Percentiles rank a stretch among this genome's conserved stretches.
Conservation (phyloP, 768 basidiomycete genomes). For the Hygrocybe coccinea region DNA sequence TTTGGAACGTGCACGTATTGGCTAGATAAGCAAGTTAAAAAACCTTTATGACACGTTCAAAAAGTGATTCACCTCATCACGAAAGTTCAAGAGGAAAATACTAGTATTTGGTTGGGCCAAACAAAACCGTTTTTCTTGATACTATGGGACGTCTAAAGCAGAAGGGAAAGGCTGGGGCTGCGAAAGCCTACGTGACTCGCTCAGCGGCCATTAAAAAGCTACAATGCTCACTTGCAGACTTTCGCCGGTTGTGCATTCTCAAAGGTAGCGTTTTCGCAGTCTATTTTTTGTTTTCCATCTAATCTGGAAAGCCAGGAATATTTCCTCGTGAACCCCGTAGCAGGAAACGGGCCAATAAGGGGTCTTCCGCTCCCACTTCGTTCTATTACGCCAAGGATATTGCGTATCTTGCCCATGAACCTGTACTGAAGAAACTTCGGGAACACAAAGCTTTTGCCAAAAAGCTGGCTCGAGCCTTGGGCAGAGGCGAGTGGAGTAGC, state of each 20-base stretch:
- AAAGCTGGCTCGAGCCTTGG: constrained; percentile 88
- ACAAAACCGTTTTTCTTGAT: constrained; percentile 22
- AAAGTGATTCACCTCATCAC: constrained; percentile 35
- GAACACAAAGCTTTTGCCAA: constrained; percentile 99
- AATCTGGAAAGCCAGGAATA: constrained; percentile 57
- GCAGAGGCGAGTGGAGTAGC: constrained; percentile 89
- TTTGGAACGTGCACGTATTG: constrained; percentile 97
- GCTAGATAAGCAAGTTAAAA: constrained; percentile 40
- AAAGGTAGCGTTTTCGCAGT: constrained; percentile 61
- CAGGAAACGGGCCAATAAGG: constrained; percentile 94
- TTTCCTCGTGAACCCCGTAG: constrained; percentile 94
- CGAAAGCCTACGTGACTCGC: constrained; percentile 87
- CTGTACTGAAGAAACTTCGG: constrained; percentile 84
- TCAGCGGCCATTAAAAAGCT: constrained; percentile 90
- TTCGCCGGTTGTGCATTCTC: constrained; percentile 92
- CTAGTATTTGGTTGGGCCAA: constrained; percentile 22
- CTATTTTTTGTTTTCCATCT: constrained; percentile 2
- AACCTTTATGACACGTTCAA: neutral
- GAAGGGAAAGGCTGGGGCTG: constrained; percentile 88
- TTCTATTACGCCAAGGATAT: constrained; percentile 99
- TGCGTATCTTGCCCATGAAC: constrained; percentile 94
- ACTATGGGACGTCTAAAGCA: constrained; percentile 71
- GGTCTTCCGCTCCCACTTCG: constrained; percentile 91
- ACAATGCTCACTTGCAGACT: constrained; percentile 95
- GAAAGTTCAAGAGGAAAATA: constrained; percentile 7